Conservation (phyloP, 805 yeast species). For the Wickerhamiella occidentalis region DNA sequence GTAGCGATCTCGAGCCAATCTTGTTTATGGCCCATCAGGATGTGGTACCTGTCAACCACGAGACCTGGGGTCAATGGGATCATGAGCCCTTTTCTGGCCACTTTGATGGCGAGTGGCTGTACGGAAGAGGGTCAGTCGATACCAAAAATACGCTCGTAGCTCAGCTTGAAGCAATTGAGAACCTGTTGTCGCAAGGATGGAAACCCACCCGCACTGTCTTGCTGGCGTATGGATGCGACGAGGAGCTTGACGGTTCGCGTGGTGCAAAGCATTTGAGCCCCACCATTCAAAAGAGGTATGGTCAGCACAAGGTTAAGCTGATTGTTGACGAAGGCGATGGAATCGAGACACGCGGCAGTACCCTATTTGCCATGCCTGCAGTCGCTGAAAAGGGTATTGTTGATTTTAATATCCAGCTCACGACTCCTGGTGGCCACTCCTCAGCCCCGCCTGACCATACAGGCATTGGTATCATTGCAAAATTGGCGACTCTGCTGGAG, state of each 20-base stretch:
- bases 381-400: constrained; percentile 54
- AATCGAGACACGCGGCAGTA: constrained; percentile 33
- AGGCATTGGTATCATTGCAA: constrained; percentile 60
- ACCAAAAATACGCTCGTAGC: constrained; percentile 62
- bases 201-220: constrained; percentile 52
- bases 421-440: constrained; percentile 73
- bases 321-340: constrained; percentile 63
- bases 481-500: constrained; percentile 49
- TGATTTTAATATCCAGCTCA: constrained; percentile 38
- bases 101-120: constrained; percentile 53
- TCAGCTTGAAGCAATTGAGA: constrained; percentile 55
- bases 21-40: constrained; percentile 70
- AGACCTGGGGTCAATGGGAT: constrained; percentile 46
- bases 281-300: constrained; percentile 42
- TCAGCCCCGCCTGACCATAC: constrained; percentile 78
- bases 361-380: constrained; percentile 42
- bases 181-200: constrained; percentile 40
- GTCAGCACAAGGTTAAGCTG: constrained; percentile 47
- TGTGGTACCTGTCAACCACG: constrained; percentile 62
- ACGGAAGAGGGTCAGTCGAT: constrained; percentile 73
- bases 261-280: constrained; percentile 49
- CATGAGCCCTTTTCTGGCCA: constrained; percentile 56
- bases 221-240: constrained; percentile 68
- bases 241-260: constrained; percentile 52
- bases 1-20: constrained; percentile 43